Evolutionary conservation across 176 grass and related monocot genomes (phyloP), one percentile per base, ranked within the genome.

Genomic region (Ensete glaucum): DNA sequence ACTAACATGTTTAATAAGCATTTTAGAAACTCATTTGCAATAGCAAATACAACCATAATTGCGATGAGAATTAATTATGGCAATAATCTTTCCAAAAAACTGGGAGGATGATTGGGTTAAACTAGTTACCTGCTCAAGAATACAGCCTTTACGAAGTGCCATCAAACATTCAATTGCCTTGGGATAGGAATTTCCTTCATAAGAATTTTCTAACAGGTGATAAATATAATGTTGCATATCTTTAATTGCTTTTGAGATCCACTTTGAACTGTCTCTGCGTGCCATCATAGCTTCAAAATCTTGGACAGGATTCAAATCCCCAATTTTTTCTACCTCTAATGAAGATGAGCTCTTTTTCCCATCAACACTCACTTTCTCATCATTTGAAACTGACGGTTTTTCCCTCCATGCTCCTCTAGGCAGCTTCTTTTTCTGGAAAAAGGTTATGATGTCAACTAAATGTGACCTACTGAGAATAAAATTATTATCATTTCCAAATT

Each of bases 261-360:
- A 98, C 14, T 68, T 76, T 50, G 94, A 81, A 77, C 78, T 89
- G 64, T 91, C 89, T 82, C 93, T 92, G 63, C 89, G 76, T 82
- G 85, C 52, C 79, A 97, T 89, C 84, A 98, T 91, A 73, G 86
- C 78, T 79, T 91, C 90, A 73, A 93, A 98, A 93, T 93, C 94
- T 81, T 93, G 54, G 53, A 98, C 79, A 20, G 86, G 90, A 82
- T 93, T 87, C 70, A 62, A 27, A 89, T 93, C 84, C 63, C 88
- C 82, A 53, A 93, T 89, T 70, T 73, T 84, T 76, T 84, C 83
- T 19, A 54, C 52, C 9, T 82, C 84, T 59, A 74, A 67, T 69
- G 50, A 63, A 83, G 77, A 62, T 72, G 64, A 81, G 50, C 79
- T 73, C 73, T 86, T 81, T 76, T 76, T 23, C 20, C 16, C 66